Percentiles rank a stretch among this genome's conserved stretches.
These are phyloP conservation scores for Xylaria sp. DNA, from an alignment of 2,329 filamentous ascomycete genomes.

Conservation along the genomic window DNA sequence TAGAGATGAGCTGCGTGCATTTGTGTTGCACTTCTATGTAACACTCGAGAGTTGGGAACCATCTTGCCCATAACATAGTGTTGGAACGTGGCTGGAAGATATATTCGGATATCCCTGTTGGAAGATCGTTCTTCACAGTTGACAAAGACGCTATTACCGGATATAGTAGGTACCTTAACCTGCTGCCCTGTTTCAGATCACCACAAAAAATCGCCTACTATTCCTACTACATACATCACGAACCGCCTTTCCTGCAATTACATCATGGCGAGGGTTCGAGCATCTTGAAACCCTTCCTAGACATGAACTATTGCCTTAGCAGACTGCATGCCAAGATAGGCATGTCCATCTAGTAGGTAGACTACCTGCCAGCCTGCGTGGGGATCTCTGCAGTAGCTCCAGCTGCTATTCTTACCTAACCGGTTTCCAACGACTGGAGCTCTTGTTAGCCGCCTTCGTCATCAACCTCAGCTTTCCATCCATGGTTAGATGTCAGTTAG, in stretches of 20 bases:
- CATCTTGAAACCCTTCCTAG: neutral
- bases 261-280: neutral
- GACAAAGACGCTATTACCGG: no score
- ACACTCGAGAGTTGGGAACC: no score
- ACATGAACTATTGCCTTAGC: neutral
- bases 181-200: no score
- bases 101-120: no score
- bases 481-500: constrained; percentile 5
- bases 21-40: no score
- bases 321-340: neutral
- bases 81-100: no score
- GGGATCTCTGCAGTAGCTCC: neutral
- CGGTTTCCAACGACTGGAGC: constrained; percentile 1
- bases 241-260: neutral
- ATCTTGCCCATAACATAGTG: no score
- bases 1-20: no score
- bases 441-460: constrained; percentile 26
- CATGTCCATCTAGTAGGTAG: neutral
- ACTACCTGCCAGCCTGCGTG: neutral
- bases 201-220: no score
- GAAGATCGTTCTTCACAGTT: no score
- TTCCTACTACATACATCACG: neutral
- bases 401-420: constrained; percentile 2
- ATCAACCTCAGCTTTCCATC: constrained; percentile 20
- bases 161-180: no score